A percentile compares a stretch with the other conserved stretches of the same genome.
These are phyloP conservation scores for Citrus mangshanensis DNA, from an alignment of 345 rosid species.

Conservation along the genomic window DNA sequence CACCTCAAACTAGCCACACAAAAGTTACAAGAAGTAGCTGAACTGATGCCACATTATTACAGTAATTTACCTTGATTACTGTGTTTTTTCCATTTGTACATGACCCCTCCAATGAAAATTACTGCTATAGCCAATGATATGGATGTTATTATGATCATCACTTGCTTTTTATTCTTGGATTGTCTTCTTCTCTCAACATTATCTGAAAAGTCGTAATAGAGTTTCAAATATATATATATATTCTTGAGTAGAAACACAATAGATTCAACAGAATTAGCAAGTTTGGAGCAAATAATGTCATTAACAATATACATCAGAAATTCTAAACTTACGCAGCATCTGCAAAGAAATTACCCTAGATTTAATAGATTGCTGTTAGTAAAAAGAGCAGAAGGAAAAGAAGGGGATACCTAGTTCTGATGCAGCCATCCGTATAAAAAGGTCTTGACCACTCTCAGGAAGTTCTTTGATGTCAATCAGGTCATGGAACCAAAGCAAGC, in stretches of 20 bases:
- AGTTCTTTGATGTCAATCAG: slow-evolving; percentile 17
- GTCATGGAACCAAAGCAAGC: slow-evolving; percentile 9
- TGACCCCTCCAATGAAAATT: background rate
- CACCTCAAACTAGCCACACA: too few species aligned
- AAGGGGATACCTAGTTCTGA: slow-evolving; percentile 17
- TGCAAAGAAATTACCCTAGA: background rate
- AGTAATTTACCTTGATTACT: background rate
- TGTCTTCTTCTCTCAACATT: background rate
- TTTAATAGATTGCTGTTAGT: background rate
- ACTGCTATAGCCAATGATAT: background rate
- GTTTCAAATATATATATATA: background rate
- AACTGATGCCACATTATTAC: too few species aligned
- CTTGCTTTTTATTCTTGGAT: background rate
- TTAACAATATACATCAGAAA: background rate
- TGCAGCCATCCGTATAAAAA: slow-evolving; percentile 14
- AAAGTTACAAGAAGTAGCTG: too few species aligned
- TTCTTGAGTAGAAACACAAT: background rate
- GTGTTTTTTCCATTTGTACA: background rate
- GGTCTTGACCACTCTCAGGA: background rate
- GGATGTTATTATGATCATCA: background rate
- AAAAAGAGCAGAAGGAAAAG: background rate
- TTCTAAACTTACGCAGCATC: background rate
- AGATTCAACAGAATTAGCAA: background rate
- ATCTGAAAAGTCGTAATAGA: background rate
- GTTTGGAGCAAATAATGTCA: background rate